Conservation (phyloP, 129 eudicot species). For the Logfia minima region DNA sequence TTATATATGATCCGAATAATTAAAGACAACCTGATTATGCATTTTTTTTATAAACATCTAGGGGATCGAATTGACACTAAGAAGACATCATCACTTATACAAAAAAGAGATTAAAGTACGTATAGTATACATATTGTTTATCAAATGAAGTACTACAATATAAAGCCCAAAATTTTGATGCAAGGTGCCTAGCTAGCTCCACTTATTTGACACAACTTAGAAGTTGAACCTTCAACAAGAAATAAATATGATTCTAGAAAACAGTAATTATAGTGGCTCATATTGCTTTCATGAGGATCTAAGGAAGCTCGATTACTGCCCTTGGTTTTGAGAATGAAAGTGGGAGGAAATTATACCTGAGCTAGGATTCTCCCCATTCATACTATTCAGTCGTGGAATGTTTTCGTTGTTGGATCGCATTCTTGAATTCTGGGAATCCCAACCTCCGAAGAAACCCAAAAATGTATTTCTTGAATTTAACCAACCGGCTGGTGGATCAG, state of each 20-base stretch:
- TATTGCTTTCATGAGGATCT: conserved; percentile 15
- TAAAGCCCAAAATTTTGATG: conserved; percentile 8
- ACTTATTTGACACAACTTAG: conserved; percentile 17
- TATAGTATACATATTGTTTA: not conserved
- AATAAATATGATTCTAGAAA: not conserved
- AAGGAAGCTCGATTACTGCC: conserved; percentile 11
- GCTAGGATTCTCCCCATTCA: conserved; percentile 22
- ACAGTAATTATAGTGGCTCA: not conserved
- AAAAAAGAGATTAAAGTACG: too few relatives aligned
- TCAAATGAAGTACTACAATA: not conserved
- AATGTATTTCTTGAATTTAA: conserved; percentile 36
- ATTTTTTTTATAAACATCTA: not conserved
- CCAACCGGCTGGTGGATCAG: conserved; percentile 38
- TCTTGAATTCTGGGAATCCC: conserved; percentile 32
- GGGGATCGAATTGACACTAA: not conserved
- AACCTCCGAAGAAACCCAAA: conserved; percentile 35
- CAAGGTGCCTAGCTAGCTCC: conserved; percentile 10
- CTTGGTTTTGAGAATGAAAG: conserved; percentile 16
- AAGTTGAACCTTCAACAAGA: conserved; percentile 13
- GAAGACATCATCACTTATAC: not conserved
- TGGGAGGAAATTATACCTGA: conserved; percentile 7
- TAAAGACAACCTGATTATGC: not conserved
- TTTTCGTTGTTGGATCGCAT: conserved; percentile 9
- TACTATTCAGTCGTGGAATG: not conserved
- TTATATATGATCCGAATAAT: not conserved